Evolutionary conservation across 371 early-diverging fungal genomes (phyloP).

Genomic region (Lichtheimia hyalospora): DNA sequence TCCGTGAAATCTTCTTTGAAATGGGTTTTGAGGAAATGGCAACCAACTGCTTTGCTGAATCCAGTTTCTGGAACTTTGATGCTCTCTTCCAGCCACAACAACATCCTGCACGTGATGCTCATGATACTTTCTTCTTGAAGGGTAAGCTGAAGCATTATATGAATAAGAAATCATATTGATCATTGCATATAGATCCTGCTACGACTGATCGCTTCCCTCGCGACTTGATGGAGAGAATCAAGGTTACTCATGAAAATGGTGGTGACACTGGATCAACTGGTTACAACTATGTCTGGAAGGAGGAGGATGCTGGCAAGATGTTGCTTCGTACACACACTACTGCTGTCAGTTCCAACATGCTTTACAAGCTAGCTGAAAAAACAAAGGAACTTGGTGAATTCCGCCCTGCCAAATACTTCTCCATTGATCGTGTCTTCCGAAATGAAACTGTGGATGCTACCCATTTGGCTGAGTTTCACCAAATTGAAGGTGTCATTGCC

Average conservation of each 20-base stretch:
- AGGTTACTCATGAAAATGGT: conserved; percentile 92
- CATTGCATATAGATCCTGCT: conserved; percentile 66
- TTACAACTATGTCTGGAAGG: conserved; percentile 94
- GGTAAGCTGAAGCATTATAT: conserved; percentile 19
- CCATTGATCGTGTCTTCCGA: conserved; percentile 99
- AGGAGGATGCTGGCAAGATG: conserved; percentile 94
- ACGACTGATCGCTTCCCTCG: conserved; percentile 77
- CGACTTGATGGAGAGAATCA: conserved; percentile 92
- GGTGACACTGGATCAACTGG: conserved; percentile 97
- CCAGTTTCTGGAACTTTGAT: conserved; percentile 99
- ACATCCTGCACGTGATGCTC: conserved; percentile 99
- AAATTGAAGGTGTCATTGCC: conserved; percentile 99
- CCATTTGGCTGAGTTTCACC: conserved; percentile 99
- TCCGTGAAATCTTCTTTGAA: conserved; percentile 99
- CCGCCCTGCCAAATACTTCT: conserved; percentile 97
- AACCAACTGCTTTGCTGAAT: conserved; percentile 97
- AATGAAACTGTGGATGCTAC: conserved; percentile 99
- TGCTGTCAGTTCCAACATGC: conserved; percentile 92
- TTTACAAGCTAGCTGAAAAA: conserved; percentile 91
- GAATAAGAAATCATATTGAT: not conserved
- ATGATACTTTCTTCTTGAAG: conserved; percentile 99
- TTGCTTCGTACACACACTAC: conserved; percentile 99
- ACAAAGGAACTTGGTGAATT: conserved; percentile 64
- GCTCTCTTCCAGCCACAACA: conserved; percentile 99
- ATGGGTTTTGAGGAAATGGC: conserved; percentile 99